Evolutionary conservation across 768 basidiomycete genomes (phyloP), one percentile per base, ranked within the genome.

Genomic region (Nevesoporus exiguus): DNA sequence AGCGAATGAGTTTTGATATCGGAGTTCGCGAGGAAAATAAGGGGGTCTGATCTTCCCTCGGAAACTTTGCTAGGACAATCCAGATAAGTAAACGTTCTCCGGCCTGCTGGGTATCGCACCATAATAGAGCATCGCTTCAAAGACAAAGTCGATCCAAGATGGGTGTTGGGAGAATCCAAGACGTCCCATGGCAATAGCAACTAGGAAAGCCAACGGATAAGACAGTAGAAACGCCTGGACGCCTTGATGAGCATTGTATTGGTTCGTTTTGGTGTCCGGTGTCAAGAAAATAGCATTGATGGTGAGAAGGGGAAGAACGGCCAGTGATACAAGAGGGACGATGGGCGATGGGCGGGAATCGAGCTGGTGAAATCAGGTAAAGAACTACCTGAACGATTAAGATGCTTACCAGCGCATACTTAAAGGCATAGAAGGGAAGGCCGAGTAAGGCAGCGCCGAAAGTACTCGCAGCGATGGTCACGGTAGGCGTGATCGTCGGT

Each of bases 81-180:
- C 31, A 8, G 17, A 42, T 63, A 49, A 70, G 52, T 27, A 43
- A 22, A 46, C 17, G 37, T 13, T 46, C 30, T 36, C 17, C n/a
- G 3, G 17, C 41, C 17, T 31, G 39, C 8, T 14, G 39, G 33
- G 7, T 14, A 39, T 57, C 79, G 36, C 60, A 89, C 91, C 90
- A 47, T 82, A 77, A 65, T 83, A 85, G 21, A 92, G 77, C 29
- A 86, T 70, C 6, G 71, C 58, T 0, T 77, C 83, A 7, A 90
- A 75, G 1, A 80, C 61, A 8, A 82, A 56, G 61, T 94, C 92
- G 3, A 75, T 76, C 75, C 81, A 80, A 31, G 75, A 71, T 1
- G 80, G 83, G 37, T 69, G 73, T 47, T 84, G 81, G n/a, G 81
- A 80, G 57, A 89, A 90, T 21, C 80, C 80, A 48, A 89, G 72